Conservation (phyloP, 192 early-diverging fungal genomes). For the Coemansia sp. region DNA sequence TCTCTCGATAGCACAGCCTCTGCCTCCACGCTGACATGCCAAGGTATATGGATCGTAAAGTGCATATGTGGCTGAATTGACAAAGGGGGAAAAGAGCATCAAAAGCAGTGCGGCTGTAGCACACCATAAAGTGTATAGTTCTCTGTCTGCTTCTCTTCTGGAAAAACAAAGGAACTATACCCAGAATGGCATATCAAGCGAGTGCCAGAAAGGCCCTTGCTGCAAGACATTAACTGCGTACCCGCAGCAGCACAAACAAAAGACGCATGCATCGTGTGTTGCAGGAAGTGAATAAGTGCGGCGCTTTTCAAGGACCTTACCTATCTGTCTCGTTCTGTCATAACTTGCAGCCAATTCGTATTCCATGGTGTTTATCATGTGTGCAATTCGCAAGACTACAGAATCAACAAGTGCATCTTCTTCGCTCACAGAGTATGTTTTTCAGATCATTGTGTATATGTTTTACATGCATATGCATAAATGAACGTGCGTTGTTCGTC, state of each 20-base stretch:
- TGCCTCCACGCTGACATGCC: too few relatives aligned
- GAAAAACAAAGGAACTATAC: too few relatives aligned
- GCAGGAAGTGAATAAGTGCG: not conserved
- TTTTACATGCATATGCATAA: slow-evolving; percentile 5
- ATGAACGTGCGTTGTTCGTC: too few relatives aligned
- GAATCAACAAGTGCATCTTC: not conserved
- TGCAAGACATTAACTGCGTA: too few relatives aligned
- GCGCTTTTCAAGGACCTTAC: slow-evolving; percentile 8
- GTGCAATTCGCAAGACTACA: slow-evolving; percentile 27
- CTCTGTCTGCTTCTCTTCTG: too few relatives aligned
- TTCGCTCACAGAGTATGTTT: not conserved
- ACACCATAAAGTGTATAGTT: too few relatives aligned
- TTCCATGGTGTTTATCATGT: slow-evolving; percentile 14
- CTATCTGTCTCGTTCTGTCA: not conserved
- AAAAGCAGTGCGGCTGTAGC: too few relatives aligned
- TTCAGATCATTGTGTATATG: slow-evolving; percentile 12
- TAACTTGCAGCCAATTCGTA: slow-evolving; percentile 2
- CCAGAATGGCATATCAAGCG: too few relatives aligned
- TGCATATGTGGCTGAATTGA: slow-evolving; percentile 9
- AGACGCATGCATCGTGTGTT: not conserved
- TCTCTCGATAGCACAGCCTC: too few relatives aligned
- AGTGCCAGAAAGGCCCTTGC: too few relatives aligned
- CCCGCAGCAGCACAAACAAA: too few relatives aligned
- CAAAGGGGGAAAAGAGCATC: not conserved
- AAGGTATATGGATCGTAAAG: not conserved